Evolutionary conservation across 768 basidiomycete genomes (phyloP), one percentile per base, ranked within the genome.

Genomic region (Crucibulum laeve): DNA sequence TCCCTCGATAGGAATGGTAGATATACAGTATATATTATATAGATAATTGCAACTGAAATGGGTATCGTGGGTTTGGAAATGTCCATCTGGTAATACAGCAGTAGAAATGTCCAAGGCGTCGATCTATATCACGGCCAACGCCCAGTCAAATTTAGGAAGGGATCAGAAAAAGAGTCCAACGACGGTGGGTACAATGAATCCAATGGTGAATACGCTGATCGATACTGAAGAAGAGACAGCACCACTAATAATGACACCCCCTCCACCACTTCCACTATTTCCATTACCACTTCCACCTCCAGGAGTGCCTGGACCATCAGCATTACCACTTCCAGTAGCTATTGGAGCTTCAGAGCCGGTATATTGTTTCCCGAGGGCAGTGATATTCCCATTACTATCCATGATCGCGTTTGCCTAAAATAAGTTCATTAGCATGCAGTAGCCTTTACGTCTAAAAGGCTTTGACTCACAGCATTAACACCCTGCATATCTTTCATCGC

Each of bases 401-500:
- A 37, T 37, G 10, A 37, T 13, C 11, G 35, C 35, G 18, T 37
- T 37, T 3, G 14, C 35, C 35, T 37, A 19, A 10, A 32, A 32
- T 21, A 13, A 13, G 3, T n/a, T 18, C 35, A 37, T 37, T 10
- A 37, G 35, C 13, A 37, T 10, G 13, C 18, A 37, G 14, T 4
- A 10, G 14, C 14, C 13, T 10, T n/a, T 14, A 11, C 11, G 35
- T 10, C 10, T n/a, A 37, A 21, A 18, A 32, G 11, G 15, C 2
- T n/a, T 37, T 13, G 10, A 53, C 58, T 23, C 42, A 77, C 76
- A 52, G 57, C 53, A 49, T 79, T 76, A 1, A 80, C 71, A n/a
- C 69, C 73, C 30, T 68, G 60, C 48, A 77, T 52, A 51, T 77
- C 59, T 47, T 63, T 61, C 73, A 78, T 73, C 3, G 76, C 74